These are phyloP conservation scores for Flaveria sonorensis DNA, from an alignment of 129 eudicot genomes.

Conservation along the genomic window DNA sequence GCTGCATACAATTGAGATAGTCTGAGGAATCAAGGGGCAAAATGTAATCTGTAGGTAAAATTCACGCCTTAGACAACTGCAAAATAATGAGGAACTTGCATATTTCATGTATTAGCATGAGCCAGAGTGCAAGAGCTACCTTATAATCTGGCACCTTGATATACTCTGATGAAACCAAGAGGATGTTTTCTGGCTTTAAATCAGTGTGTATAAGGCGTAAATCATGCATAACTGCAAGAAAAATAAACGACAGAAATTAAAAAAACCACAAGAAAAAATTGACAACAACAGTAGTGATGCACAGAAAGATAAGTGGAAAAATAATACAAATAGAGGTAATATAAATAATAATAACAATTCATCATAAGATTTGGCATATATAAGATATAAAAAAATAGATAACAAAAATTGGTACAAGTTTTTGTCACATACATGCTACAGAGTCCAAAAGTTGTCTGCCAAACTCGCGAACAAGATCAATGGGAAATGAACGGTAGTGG, in stretches of 20 bases:
- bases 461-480: conserved; percentile 98
- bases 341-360: conserved; percentile 1
- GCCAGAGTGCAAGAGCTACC: conserved; percentile 41
- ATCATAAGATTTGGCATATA: neutral
- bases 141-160: conserved; percentile 89
- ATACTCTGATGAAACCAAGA: conserved; percentile 81
- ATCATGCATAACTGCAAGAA: conserved; percentile 93
- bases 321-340: conserved; percentile 5
- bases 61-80: neutral
- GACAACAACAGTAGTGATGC: neutral
- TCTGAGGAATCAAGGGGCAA: neutral
- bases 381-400: neutral
- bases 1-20: neutral
- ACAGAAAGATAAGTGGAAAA: neutral
- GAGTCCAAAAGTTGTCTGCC: conserved; percentile 99
- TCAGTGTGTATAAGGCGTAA: conserved; percentile 86
- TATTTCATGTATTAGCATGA: neutral
- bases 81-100: neutral
- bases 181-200: conserved; percentile 90
- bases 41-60: neutral
- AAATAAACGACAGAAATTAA: conserved; percentile 18
- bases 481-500: conserved; percentile 96
- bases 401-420: conserved; percentile 45
- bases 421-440: conserved; percentile 89
- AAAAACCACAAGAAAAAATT: neutral